phyloP scores from a whole-genome alignment of 2,329 filamentous ascomycete species.

The Sclerotinia minor region DNA sequence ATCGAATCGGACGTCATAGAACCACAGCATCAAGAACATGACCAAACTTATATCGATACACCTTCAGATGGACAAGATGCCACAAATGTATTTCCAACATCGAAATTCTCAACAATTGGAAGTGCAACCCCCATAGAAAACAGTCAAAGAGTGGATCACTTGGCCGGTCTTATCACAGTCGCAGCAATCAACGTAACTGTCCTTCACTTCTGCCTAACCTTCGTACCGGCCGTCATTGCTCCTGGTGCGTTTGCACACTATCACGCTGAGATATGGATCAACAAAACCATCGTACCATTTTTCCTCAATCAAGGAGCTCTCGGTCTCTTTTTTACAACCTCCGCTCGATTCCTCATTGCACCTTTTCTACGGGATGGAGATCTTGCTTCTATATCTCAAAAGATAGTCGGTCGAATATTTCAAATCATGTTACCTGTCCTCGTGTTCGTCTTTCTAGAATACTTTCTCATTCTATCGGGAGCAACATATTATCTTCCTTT shows the following conservation, averaged over 20 bases:
- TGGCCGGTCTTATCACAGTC: slow-evolving; percentile 49
- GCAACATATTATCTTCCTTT: slow-evolving; percentile 48
- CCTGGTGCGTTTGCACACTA: slow-evolving; percentile 42
- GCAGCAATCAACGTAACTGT: slow-evolving; percentile 48
- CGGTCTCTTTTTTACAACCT: slow-evolving; percentile 51
- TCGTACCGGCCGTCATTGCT: slow-evolving; percentile 44
- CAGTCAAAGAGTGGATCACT: slow-evolving; percentile 45
- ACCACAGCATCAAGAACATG: not conserved
- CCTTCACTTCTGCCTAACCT: slow-evolving; percentile 49
- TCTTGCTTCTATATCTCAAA: slow-evolving; percentile 47
- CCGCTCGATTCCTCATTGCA: slow-evolving; percentile 48
- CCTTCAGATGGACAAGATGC: not conserved
- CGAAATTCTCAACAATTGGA: slow-evolving; percentile 9
- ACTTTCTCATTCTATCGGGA: slow-evolving; percentile 49
- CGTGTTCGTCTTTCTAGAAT: slow-evolving; percentile 47
- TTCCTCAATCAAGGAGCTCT: slow-evolving; percentile 50
- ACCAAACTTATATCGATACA: not conserved
- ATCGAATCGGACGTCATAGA: not conserved
- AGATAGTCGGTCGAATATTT: slow-evolving; percentile 47
- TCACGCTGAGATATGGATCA: slow-evolving; percentile 45
- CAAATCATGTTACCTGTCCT: slow-evolving; percentile 50
- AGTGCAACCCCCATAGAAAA: not conserved
- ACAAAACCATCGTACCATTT: slow-evolving; percentile 47
- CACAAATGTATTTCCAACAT: not conserved
- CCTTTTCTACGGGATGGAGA: slow-evolving; percentile 48